Evolutionary conservation across 208 protist species (phyloP).

Genomic region (Acanthamoeba sp.): DNA sequence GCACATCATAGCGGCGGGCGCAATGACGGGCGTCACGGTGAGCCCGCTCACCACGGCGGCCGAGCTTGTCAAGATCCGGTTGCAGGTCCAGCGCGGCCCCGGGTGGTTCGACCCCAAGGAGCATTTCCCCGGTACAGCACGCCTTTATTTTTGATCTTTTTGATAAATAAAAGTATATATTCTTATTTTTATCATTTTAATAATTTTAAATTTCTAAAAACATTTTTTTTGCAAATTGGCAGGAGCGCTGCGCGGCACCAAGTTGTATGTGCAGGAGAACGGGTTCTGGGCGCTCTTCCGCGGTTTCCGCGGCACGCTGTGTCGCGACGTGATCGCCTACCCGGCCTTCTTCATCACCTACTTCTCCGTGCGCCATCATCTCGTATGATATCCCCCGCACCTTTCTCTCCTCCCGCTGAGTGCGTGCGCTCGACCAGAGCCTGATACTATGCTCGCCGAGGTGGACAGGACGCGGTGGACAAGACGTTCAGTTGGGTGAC

Average conservation of each 20-base stretch:
- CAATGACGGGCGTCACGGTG: constrained; percentile 16
- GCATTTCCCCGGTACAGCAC: constrained; percentile 48
- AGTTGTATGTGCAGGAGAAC: constrained; percentile 33
- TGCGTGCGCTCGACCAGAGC: no score
- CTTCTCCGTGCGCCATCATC: background rate
- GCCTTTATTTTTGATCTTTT: no score
- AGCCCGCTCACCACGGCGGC: constrained; percentile 24
- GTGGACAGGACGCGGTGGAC: constrained; percentile 40
- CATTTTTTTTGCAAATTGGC: no score
- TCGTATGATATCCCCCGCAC: background rate
- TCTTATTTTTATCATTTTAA: no score
- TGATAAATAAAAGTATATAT: no score
- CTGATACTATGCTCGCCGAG: no score
- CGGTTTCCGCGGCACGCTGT: background rate
- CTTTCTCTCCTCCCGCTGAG: background rate
- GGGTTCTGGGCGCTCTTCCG: constrained; percentile 28
- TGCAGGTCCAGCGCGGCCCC: constrained; percentile 24
- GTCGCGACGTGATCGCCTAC: constrained; percentile 37
- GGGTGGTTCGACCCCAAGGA: constrained; percentile 45
- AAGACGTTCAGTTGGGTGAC: background rate
- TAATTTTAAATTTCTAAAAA: no score
- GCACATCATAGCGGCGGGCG: background rate
- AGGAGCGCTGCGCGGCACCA: background rate
- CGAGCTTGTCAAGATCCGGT: constrained; percentile 48
- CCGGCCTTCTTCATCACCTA: constrained; percentile 56